Conservation (phyloP, 116 monocot genomes). For the Posidonia oceanica region DNA sequence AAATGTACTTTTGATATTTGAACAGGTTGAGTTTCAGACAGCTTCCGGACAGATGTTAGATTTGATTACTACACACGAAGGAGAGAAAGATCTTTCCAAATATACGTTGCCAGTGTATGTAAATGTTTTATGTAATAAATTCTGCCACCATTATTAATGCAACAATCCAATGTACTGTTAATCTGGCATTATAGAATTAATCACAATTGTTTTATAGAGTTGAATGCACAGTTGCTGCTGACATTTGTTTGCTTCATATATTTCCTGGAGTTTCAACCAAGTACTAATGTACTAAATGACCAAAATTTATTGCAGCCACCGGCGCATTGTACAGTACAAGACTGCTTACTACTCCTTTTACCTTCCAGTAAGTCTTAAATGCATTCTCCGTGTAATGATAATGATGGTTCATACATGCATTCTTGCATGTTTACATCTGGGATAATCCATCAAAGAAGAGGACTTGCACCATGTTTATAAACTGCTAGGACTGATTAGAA, state of each 20-base stretch:
- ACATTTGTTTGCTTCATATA: conserved; percentile 1
- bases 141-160: background rate
- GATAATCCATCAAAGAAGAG: background rate
- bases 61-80: conserved; percentile 92
- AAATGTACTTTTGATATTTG: conserved; percentile 7
- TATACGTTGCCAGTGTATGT: conserved; percentile 76
- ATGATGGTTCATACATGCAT: background rate
- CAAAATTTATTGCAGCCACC: conserved; percentile 32
- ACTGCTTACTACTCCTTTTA: conserved; percentile 98
- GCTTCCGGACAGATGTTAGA: conserved; percentile 98
- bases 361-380: conserved; percentile 71
- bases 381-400: background rate
- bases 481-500: no score
- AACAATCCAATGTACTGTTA: no score
- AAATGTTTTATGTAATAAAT: background rate
- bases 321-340: conserved; percentile 92
- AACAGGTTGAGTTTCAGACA: conserved; percentile 94
- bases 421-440: background rate
- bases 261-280: background rate
- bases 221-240: background rate
- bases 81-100: conserved; percentile 81
- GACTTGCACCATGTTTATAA: no score
- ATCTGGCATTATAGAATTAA: background rate
- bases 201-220: background rate
- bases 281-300: background rate